phyloP scores from a whole-genome alignment of 495 filamentous ascomycete genomes.

The Lasiosphaeria ovina region DNA sequence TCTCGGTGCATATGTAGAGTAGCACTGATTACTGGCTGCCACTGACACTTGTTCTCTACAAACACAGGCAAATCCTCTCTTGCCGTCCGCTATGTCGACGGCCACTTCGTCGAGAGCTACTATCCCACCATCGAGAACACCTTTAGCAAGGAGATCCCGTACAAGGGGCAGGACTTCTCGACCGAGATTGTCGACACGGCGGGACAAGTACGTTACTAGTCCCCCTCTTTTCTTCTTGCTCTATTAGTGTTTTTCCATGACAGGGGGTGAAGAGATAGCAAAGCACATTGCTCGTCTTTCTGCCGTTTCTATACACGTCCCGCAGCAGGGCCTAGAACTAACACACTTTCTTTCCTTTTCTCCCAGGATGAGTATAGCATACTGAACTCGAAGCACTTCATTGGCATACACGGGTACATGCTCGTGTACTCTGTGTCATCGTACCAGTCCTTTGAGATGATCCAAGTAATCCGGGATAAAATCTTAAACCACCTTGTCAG shows the following conservation, averaged over 20 bases:
- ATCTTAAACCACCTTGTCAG: conserved; percentile 92
- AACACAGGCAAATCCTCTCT: conserved; percentile 89
- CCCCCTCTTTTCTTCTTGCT: background rate
- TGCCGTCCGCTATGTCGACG: conserved; percentile 95
- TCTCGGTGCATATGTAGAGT: no score
- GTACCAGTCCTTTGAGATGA: conserved; percentile 94
- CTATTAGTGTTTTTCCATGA: background rate
- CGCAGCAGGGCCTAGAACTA: background rate
- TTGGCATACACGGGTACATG: conserved; percentile 99
- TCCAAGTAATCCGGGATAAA: conserved; percentile 91
- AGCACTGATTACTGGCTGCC: no score
- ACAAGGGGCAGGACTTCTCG: conserved; percentile 87
- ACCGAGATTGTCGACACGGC: conserved; percentile 99
- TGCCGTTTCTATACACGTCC: background rate
- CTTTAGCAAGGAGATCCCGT: conserved; percentile 90
- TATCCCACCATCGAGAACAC: conserved; percentile 99
- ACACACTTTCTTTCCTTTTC: background rate
- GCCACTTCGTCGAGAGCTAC: conserved; percentile 97
- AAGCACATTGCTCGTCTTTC: background rate
- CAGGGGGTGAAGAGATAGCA: background rate
- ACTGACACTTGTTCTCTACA: background rate
- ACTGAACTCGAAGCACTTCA: conserved; percentile 97
- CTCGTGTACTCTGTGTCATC: conserved; percentile 94
- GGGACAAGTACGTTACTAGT: conserved; percentile 68
- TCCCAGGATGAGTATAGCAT: conserved; percentile 94